Evolutionary conservation across 208 protist genomes (phyloP).

Genomic region (Leishmania guyanensis): DNA sequence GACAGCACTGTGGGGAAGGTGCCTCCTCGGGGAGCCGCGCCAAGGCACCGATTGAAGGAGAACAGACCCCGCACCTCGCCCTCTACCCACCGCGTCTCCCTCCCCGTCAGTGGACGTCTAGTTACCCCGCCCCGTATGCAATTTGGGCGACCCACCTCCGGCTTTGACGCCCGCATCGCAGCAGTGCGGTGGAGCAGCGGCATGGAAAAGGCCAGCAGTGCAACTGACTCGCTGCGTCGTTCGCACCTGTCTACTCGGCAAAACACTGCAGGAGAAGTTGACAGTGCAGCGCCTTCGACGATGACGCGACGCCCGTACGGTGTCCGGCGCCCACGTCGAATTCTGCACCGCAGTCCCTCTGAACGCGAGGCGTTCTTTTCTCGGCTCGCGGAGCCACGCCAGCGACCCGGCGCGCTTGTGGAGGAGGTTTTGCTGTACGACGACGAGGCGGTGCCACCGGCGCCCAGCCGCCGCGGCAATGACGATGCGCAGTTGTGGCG

Average conservation of each 20-base stretch:
- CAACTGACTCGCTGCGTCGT: not conserved
- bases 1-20: not conserved
- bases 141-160: conserved; percentile 14
- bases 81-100: not conserved
- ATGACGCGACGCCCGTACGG: conserved; percentile 17
- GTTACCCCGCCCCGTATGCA: conserved; percentile 13
- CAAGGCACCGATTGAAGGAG: not conserved
- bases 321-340: conserved; percentile 21
- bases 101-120: not conserved
- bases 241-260: not conserved
- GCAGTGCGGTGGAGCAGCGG: conserved; percentile 21
- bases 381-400: conserved; percentile 44
- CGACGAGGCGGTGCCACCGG: not conserved
- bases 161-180: conserved; percentile 29
- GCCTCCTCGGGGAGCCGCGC: not conserved
- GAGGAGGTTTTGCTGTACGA: conserved; percentile 30
- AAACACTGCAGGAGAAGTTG: not conserved
- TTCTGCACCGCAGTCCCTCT: conserved; percentile 18
- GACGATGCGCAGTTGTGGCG: not conserved
- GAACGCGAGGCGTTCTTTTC: conserved; percentile 45
- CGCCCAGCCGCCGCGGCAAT: not conserved
- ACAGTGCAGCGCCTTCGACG: not conserved
- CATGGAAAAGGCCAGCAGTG: conserved; percentile 5
- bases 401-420: conserved; percentile 23
- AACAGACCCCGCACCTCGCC: not conserved